Base-by-base conservation (phyloP, 2,329 filamentous ascomycete species). In the Akanthomyces muscarius region DNA sequence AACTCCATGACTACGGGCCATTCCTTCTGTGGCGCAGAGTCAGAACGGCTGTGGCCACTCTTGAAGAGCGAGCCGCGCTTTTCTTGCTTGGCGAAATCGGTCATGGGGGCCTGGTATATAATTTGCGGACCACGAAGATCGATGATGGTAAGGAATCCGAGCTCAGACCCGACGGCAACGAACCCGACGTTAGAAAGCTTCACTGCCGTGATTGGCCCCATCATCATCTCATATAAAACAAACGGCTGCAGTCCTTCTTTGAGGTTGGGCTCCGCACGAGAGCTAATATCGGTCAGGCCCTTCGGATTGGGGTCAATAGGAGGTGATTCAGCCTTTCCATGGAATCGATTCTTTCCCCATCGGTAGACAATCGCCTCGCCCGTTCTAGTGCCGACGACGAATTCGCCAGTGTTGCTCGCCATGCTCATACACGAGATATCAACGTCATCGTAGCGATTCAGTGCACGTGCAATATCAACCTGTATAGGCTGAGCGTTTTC, bases 141-240 rank as follows among this genome's bases (percentile, higher is more conserved):
- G 58, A 98, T 85, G 44, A 99, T 84, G 10, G 86, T 89, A 44
- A 99, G 75, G 66, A 86, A 86, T 2, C 95, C 95, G 45, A 86
- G 86, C 73, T 96, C 90, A 11, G 92, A 97, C 0, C 92, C 95
- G 36, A 89, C 88, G 13, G 89, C 93, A 13, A 96, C 86, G 71
- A 99, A 99, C 0, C 95, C 95, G 14, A 98, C 88, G 73, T 97
- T 91, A n/a, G 92, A 95, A 62, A 95, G 86, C 63, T 91, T 89
- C 44, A 96, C 72, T 1, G 89, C 90, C 25, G 86, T 93, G 38
- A 97, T 87, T 1, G 90, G 81, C 0, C 93, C 95, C 70, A 92
- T 88, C 72, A 89, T 86, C 83, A 94, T 90, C 72, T 96, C 87
- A 64, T 97, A 87, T 38, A 98, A 78, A 1, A 90, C 86, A 66